Base-by-base conservation (phyloP, 202 grass and related monocot species). In the Setaria italica region DNA sequence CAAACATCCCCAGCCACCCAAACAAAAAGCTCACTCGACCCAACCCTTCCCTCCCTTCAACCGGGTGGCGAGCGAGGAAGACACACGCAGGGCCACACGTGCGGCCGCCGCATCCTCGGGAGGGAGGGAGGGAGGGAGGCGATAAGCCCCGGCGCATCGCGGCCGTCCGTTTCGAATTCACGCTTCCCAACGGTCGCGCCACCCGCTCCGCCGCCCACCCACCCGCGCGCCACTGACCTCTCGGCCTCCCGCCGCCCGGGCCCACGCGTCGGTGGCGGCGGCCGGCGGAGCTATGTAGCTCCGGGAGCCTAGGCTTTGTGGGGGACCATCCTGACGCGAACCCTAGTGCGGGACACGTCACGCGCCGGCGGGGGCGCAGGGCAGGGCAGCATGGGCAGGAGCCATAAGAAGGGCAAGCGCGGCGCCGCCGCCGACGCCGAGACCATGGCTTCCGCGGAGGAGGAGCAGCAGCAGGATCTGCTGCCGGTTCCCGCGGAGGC, bases 141-240 rank as follows among this genome's bases (percentile, higher is more conserved):
- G 72, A 76, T 76, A 76, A 76, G 72, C 72, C 34, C 4, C 29
- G 47, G 4, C 73, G 19, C 33, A 76, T 76, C 73, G 0, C 53
- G 34, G 73, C 73, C 73, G 51, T 33, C 53, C 73, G 73, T 76
- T 76, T 76, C 73, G 73, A 76, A 76, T 76, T 21, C 73, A 25
- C 73, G 73, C 1, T 58, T 76, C 73, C 73, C 73, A 76, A 76
- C 73, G 73, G 51, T 76, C 73, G 73, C 73, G 73, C 73, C 34
- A 56, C 9, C 73, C 33, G 5, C 8, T 11, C 30, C 29, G 29
- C 0, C 30, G 12, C 34, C 33, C 7, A 13, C 13, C 29, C 14
- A 12, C 70, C 29, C 37, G 39, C 67, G 30, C 2, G 5, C 16
- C 72, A 56, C 72, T 76, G 72, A 76, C 72, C 51, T 17, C 72